Evolutionary conservation across 805 yeast species (phyloP).

Genomic region (Debaryomyces prosopidis): DNA sequence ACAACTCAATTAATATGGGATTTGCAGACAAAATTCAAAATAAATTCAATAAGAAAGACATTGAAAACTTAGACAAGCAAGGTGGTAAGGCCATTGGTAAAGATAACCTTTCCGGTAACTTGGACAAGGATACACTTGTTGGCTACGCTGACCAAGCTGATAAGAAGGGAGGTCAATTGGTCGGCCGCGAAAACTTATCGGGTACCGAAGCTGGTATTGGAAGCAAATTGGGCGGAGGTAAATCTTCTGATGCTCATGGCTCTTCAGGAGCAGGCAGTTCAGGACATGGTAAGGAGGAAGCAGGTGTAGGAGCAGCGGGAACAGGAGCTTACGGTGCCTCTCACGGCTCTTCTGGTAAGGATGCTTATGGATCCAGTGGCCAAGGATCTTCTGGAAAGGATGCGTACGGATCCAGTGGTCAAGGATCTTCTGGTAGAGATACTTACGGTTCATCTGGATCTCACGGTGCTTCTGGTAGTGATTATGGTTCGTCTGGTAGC

Average conservation of each 20-base stretch:
- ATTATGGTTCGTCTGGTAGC: constrained; percentile 9
- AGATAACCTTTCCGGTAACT: constrained; percentile 28
- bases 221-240: constrained; percentile 19
- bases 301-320: constrained; percentile 12
- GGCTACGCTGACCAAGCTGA: constrained; percentile 27
- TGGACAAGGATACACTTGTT: constrained; percentile 27
- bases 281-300: constrained; percentile 6
- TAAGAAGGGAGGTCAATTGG: constrained; percentile 15
- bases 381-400: constrained; percentile 7
- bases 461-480: constrained; percentile 5
- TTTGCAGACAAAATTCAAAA: constrained; percentile 35
- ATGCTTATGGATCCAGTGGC: constrained; percentile 14
- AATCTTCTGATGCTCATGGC: constrained; percentile 9
- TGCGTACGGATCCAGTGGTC: constrained; percentile 9
- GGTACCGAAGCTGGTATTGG: constrained; percentile 35
- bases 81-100: constrained; percentile 31
- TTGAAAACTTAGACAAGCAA: constrained; percentile 26
- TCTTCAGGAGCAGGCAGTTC: constrained; percentile 11
- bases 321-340: constrained; percentile 11
- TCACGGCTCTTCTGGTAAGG: constrained; percentile 11
- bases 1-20: constrained; percentile 28
- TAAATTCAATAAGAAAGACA: constrained; percentile 29
- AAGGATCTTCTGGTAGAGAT: constrained; percentile 7
- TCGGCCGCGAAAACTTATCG: constrained; percentile 21
- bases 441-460: constrained; percentile 14